A percentile compares a stretch with the other conserved stretches of the same genome.
These are phyloP conservation scores for Candolleomyces efflorescens DNA, from an alignment of 768 basidiomycete species.

Conservation along the genomic window DNA sequence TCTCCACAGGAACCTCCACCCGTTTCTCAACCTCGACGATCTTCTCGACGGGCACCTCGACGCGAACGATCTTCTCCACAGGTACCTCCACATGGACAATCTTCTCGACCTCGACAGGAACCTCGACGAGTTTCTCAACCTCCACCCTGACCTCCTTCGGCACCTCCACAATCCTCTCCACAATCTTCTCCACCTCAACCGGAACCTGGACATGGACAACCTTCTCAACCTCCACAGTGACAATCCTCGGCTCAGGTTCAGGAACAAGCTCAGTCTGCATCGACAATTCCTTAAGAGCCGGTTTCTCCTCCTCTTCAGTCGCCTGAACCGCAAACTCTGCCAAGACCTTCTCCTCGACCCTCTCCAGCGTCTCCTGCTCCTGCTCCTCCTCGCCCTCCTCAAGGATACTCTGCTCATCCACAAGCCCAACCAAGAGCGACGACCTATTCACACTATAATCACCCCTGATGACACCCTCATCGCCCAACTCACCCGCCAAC, in stretches of 20 bases:
- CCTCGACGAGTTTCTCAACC: conserved; percentile 1
- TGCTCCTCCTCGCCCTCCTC: conserved; percentile 32
- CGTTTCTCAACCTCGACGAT: conserved; percentile 31
- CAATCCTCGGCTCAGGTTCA: conserved; percentile 8
- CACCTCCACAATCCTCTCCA: conserved; percentile 3
- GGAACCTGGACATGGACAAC: neutral
- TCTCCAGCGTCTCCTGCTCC: conserved; percentile 35
- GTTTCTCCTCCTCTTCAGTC: conserved; percentile 38
- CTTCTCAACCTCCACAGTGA: conserved; percentile 16
- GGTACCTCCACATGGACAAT: conserved; percentile 4
- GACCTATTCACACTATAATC: conserved; percentile 1
- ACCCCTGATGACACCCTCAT: neutral
- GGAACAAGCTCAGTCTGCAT: conserved; percentile 48
- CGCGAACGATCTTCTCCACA: conserved; percentile 1
- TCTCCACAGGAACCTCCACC: conserved; percentile 37
- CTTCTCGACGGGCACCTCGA: conserved; percentile 22
- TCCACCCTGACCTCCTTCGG: neutral
- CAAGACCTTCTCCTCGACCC: conserved; percentile 34
- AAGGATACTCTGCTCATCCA: conserved; percentile 12
- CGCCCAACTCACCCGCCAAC: conserved; percentile 30
- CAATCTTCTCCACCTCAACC: conserved; percentile 2
- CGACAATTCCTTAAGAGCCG: conserved; percentile 24
- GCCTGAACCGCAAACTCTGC: conserved; percentile 60
- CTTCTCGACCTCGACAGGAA: neutral
- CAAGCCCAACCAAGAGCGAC: conserved; percentile 3